phyloP scores from a whole-genome alignment of 2,329 filamentous ascomycete species.

The Teratosphaeria destructans region DNA sequence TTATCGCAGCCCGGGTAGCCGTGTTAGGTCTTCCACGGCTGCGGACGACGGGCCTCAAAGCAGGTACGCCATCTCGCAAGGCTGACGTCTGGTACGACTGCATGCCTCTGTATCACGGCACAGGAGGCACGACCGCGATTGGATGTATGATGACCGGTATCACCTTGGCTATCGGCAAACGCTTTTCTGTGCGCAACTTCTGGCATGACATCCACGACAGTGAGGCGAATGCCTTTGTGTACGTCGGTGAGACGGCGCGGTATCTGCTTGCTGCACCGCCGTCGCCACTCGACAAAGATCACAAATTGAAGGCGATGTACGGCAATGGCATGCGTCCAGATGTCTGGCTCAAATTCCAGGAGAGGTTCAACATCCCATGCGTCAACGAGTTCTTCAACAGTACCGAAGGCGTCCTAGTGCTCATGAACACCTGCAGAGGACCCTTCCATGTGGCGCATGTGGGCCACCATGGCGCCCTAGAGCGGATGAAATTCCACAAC shows the following conservation, averaged over 20 bases:
- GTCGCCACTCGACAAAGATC: slow-evolving; percentile 49
- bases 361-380: slow-evolving; percentile 51
- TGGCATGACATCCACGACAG: slow-evolving; percentile 62
- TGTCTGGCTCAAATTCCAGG: slow-evolving; percentile 55
- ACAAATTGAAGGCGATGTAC: slow-evolving; percentile 50
- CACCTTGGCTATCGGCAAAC: slow-evolving; percentile 53
- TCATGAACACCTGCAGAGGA: slow-evolving; percentile 37
- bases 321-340: slow-evolving; percentile 61
- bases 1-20: slow-evolving; percentile 43
- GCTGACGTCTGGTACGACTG: slow-evolving; percentile 61
- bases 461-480: slow-evolving; percentile 58
- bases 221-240: slow-evolving; percentile 59
- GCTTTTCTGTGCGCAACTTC: slow-evolving; percentile 60
- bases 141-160: slow-evolving; percentile 44
- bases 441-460: slow-evolving; percentile 55
- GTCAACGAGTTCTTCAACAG: slow-evolving; percentile 70
- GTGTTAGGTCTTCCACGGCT: slow-evolving; percentile 28
- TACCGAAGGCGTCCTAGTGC: slow-evolving; percentile 57
- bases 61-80: slow-evolving; percentile 24
- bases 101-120: slow-evolving; percentile 71
- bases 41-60: slow-evolving; percentile 25
- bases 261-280: slow-evolving; percentile 61
- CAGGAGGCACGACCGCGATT: slow-evolving; percentile 52
- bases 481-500: slow-evolving; percentile 44
- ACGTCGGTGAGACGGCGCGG: slow-evolving; percentile 67